phyloP scores from a whole-genome alignment of 148 eudicot genomes.

The Rhododendron simsii region DNA sequence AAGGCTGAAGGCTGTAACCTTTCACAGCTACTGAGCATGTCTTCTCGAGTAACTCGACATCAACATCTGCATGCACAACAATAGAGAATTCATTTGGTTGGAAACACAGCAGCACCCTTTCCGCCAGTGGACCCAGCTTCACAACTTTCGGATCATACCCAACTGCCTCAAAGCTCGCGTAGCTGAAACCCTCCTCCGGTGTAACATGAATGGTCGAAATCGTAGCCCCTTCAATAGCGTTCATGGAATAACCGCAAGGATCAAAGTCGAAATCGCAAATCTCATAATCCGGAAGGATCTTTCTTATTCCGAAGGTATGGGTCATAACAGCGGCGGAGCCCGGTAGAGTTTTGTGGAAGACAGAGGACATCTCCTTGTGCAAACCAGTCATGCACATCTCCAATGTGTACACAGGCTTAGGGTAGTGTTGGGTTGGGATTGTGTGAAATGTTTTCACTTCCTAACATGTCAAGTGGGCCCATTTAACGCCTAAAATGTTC shows the following conservation, averaged over 20 bases:
- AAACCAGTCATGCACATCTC: slow-evolving; percentile 52
- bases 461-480: too few species aligned
- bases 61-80: slow-evolving; percentile 32
- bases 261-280: slow-evolving; percentile 50
- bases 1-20: slow-evolving; percentile 12
- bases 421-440: too few species aligned
- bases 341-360: slow-evolving; percentile 29
- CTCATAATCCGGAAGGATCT: slow-evolving; percentile 32
- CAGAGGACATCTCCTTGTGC: slow-evolving; percentile 29
- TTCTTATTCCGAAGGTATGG: slow-evolving; percentile 24
- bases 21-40: slow-evolving; percentile 16
- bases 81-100: slow-evolving; percentile 34
- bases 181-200: too few species aligned
- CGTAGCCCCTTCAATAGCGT: slow-evolving; percentile 1
- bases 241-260: slow-evolving; percentile 50
- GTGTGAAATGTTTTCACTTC: too few species aligned
- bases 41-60: slow-evolving; percentile 11
- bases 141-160: slow-evolving; percentile 29
- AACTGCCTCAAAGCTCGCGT: slow-evolving; percentile 13
- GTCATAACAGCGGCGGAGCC: slow-evolving; percentile 37
- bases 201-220: too few species aligned
- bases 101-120: slow-evolving; percentile 35
- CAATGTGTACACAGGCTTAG: slow-evolving; percentile 28
- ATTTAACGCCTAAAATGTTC: too few species aligned
- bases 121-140: slow-evolving; percentile 17